phyloP scores from a whole-genome alignment of 2,329 filamentous ascomycete genomes.

The Aureobasidium sp. region DNA sequence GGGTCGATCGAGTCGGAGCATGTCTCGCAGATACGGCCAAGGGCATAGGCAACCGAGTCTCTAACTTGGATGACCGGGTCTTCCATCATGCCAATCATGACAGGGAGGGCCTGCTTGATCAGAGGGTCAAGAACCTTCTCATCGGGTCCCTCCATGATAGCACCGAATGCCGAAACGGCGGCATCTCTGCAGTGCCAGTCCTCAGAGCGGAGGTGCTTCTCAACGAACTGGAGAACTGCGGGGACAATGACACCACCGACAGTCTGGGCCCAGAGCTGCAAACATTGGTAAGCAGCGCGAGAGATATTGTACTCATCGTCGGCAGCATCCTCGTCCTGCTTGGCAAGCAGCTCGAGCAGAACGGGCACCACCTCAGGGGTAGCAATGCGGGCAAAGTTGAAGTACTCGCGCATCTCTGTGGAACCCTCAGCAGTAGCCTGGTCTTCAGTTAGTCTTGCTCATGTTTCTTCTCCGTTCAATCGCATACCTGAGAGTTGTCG shows the following conservation, averaged over 20 bases:
- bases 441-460: not conserved
- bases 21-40: slow-evolving; percentile 91
- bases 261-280: slow-evolving; percentile 90
- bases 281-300: slow-evolving; percentile 88
- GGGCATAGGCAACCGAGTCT: slow-evolving; percentile 91
- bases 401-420: slow-evolving; percentile 81
- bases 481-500: slow-evolving; percentile 70
- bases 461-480: too few species aligned
- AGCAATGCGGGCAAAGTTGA: slow-evolving; percentile 90
- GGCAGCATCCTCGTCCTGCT: slow-evolving; percentile 93
- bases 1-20: slow-evolving; percentile 89
- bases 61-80: slow-evolving; percentile 83
- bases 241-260: slow-evolving; percentile 77
- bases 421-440: slow-evolving; percentile 56
- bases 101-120: slow-evolving; percentile 87
- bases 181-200: slow-evolving; percentile 96
- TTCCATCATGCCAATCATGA: slow-evolving; percentile 87
- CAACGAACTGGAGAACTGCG: slow-evolving; percentile 83
- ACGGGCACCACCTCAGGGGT: slow-evolving; percentile 92
- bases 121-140: slow-evolving; percentile 86
- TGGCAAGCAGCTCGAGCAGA: slow-evolving; percentile 77
- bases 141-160: slow-evolving; percentile 97
- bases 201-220: slow-evolving; percentile 77
- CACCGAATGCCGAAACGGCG: slow-evolving; percentile 92
- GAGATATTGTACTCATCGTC: slow-evolving; percentile 98